phyloP scores from a whole-genome alignment of 164 flowering plant species.

The Tetrastigma voinierianum region DNA sequence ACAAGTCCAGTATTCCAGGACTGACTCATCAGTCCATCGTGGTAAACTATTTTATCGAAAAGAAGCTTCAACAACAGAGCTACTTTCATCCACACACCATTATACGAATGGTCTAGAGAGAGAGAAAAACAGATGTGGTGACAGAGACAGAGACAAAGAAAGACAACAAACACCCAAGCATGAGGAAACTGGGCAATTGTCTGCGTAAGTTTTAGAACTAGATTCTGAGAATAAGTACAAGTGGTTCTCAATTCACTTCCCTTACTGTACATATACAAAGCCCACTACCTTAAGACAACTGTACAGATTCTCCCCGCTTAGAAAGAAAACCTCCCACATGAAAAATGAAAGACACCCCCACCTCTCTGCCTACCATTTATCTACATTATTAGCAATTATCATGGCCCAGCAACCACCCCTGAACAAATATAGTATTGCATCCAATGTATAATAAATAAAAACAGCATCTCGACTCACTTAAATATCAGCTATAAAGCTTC shows the following conservation, averaged over 20 bases:
- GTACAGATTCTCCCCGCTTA: not conserved
- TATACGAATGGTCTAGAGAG: not conserved
- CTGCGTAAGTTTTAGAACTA: not conserved
- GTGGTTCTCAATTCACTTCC: constrained; percentile 25
- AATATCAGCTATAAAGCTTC: constrained; percentile 8
- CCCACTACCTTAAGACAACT: constrained; percentile 12
- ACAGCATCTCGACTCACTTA: constrained; percentile 7
- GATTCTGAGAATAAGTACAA: constrained; percentile 29
- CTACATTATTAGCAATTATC: constrained; percentile 9
- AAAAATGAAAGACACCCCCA: constrained; percentile 13
- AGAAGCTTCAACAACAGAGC: constrained; percentile 23
- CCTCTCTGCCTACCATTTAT: constrained; percentile 3
- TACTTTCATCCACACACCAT: constrained; percentile 15
- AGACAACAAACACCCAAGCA: not conserved
- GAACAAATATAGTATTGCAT: not conserved
- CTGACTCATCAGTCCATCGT: constrained; percentile 46
- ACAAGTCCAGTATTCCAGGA: constrained; percentile 17
- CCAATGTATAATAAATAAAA: not conserved
- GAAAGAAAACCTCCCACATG: constrained; percentile 1
- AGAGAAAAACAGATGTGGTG: not conserved
- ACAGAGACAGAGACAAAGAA: not conserved
- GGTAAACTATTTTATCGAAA: constrained; percentile 28
- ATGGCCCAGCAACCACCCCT: constrained; percentile 9
- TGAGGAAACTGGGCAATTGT: constrained; percentile 7
- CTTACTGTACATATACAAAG: constrained; percentile 11